Percentiles rank a stretch among this genome's conserved stretches.
These are phyloP conservation scores for Citrullus colocynthis DNA, from an alignment of 306 rosid species.

Conservation along the genomic window DNA sequence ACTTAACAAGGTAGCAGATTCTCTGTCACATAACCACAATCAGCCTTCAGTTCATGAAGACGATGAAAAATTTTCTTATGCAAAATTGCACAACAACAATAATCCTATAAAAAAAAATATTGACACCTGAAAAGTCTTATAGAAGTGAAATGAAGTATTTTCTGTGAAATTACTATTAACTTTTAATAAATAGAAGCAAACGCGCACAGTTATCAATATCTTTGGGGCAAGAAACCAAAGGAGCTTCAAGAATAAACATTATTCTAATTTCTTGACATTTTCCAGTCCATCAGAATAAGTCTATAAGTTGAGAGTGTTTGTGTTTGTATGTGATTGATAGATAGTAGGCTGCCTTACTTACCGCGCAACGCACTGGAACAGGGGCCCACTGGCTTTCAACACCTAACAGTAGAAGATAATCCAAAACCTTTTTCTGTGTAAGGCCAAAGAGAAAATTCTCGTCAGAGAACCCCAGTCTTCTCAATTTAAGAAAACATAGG, in stretches of 20 bases:
- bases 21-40: not conserved
- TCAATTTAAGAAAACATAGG: conserved; percentile 10
- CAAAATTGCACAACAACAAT: not conserved
- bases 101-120: not conserved
- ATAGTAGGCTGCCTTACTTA: conserved; percentile 32
- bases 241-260: not conserved
- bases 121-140: not conserved
- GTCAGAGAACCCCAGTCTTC: conserved; percentile 17
- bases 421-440: conserved; percentile 65
- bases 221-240: not conserved
- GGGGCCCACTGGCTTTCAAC: conserved; percentile 97
- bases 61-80: not conserved
- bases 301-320: not conserved
- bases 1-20: not conserved
- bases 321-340: not conserved
- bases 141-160: not conserved
- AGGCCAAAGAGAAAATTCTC: conserved; percentile 16
- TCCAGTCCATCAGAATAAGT: not conserved
- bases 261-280: not conserved
- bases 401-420: conserved; percentile 66
- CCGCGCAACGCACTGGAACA: conserved; percentile 65
- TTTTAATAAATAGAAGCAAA: not conserved
- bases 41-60: not conserved
- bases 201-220: not conserved
- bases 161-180: not conserved